Evolutionary conservation across 78 protist genomes (phyloP), one percentile per base, ranked within the genome.

Genomic region (Planoprotostelium fungivorum): DNA sequence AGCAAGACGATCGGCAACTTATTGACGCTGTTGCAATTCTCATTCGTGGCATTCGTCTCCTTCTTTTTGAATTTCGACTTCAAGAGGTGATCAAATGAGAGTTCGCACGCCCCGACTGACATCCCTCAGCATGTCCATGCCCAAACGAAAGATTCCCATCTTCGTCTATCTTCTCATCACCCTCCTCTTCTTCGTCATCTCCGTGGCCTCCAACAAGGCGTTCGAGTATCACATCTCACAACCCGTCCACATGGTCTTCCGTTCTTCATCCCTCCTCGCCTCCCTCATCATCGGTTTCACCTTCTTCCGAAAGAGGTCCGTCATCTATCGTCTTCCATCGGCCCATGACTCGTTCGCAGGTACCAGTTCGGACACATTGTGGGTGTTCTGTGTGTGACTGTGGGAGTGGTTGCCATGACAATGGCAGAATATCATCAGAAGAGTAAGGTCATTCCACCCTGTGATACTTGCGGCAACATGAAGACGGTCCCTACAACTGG

Each of bases 241-340:
- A 37, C 95, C 95, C 38, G 90, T 93, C 63, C 95, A 93, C 88
- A 90, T 90, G 95, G 84, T 93, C 28, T 90, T 93, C 35, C 89
- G 95, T 85, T 90, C 93, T 16, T 87, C 91, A 38, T 90, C 93
- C 37, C 39, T 93, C 31, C 1, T 93, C 38, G 86, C 95, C 28
- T 88, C 91, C 29, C 83, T 93, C 34, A 36, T 89, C 0, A 88
- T 93, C 34, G 92, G 95, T 28, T 34, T 83, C 38, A 0, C 90
- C 16, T 87, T 88, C 31, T 86, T 38, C 28, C 88, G 83, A 83
- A 51, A 51, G 73, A 51, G 73, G 73, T 51, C 5, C 16, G 73
- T 51, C 73, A n/a, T n/a, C n/a, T n/a, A n/a, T n/a, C n/a, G n/a
- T n/a, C n/a, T n/a, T n/a, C n/a, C n/a, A n/a, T n/a, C 16, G 73